Evolutionary conservation across 257 asterid genomes (phyloP).

Genomic region (Primulina huaijiensis): DNA sequence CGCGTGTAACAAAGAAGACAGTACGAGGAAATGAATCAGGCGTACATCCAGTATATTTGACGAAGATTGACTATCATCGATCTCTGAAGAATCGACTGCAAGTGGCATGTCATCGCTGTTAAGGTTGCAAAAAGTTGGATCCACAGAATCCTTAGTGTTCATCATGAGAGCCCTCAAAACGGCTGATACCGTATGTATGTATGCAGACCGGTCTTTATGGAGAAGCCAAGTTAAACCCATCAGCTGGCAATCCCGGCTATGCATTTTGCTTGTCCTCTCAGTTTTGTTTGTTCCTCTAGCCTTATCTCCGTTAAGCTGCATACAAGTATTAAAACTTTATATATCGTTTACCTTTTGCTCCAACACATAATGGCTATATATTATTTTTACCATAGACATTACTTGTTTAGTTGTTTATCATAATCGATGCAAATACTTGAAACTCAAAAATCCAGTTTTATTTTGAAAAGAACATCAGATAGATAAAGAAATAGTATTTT

Average conservation of each 20-base stretch:
- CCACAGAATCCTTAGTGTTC: conserved; percentile 40
- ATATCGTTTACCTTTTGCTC: background rate
- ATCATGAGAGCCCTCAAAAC: conserved; percentile 81
- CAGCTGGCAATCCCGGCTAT: conserved; percentile 65
- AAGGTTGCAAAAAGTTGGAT: conserved; percentile 62
- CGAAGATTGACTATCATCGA: conserved; percentile 49
- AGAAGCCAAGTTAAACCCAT: conserved; percentile 96
- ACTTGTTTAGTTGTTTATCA: no score
- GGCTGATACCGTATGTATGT: conserved; percentile 75
- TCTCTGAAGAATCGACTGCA: conserved; percentile 86
- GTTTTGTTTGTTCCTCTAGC: conserved; percentile 39
- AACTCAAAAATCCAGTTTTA: no score
- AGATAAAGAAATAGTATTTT: no score
- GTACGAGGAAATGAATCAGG: conserved; percentile 31
- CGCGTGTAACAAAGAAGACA: conserved; percentile 35
- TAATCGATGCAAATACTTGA: no score
- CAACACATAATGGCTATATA: background rate
- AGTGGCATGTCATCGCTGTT: conserved; percentile 85
- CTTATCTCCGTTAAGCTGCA: conserved; percentile 61
- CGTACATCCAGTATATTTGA: conserved; percentile 28
- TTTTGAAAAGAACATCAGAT: no score
- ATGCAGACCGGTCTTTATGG: conserved; percentile 63
- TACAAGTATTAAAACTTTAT: no score
- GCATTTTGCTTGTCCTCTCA: conserved; percentile 59
- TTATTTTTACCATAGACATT: no score